These are phyloP conservation scores for Elongisporangium prolatum DNA, from an alignment of 352 stramenopile genomes.

Conservation along the genomic window DNA sequence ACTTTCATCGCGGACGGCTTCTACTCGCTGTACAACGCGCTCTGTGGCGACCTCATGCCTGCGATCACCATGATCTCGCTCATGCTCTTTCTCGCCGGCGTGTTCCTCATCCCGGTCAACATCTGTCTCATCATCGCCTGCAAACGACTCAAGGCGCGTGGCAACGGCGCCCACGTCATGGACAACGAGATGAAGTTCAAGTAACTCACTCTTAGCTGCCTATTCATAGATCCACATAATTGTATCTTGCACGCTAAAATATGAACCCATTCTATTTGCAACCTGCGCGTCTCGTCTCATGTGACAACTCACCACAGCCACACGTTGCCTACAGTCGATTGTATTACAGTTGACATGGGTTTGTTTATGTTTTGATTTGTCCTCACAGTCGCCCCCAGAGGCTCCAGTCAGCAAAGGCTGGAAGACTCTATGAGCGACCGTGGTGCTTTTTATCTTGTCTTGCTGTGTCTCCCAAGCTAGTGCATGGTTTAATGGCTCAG, in stretches of 20 bases:
- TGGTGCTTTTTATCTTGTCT: neutral
- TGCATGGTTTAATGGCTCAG: slow-evolving; percentile 37
- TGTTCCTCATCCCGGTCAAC: slow-evolving; percentile 67
- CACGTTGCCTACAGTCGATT: too few relatives aligned
- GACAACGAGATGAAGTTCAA: slow-evolving; percentile 65
- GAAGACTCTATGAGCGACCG: neutral
- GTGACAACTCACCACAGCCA: too few relatives aligned
- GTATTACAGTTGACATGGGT: too few relatives aligned
- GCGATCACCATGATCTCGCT: slow-evolving; percentile 71
- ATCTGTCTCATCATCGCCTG: slow-evolving; percentile 64
- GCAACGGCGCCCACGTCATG: slow-evolving; percentile 45
- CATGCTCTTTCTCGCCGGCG: slow-evolving; percentile 58
- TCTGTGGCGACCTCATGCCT: slow-evolving; percentile 60
- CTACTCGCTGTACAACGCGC: slow-evolving; percentile 36
- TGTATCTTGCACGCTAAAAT: neutral
- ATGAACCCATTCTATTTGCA: neutral
- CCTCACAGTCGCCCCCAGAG: slow-evolving; percentile 3
- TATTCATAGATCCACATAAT: neutral
- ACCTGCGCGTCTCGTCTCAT: too few relatives aligned
- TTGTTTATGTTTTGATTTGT: too few relatives aligned
- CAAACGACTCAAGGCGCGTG: slow-evolving; percentile 52
- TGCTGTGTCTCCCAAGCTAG: neutral
- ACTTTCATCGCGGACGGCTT: slow-evolving; percentile 48
- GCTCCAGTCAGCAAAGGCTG: slow-evolving; percentile 15
- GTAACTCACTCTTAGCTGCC: too few relatives aligned